phyloP scores from a whole-genome alignment of 176 grass and related monocot genomes.

The Oryza officinalis region DNA sequence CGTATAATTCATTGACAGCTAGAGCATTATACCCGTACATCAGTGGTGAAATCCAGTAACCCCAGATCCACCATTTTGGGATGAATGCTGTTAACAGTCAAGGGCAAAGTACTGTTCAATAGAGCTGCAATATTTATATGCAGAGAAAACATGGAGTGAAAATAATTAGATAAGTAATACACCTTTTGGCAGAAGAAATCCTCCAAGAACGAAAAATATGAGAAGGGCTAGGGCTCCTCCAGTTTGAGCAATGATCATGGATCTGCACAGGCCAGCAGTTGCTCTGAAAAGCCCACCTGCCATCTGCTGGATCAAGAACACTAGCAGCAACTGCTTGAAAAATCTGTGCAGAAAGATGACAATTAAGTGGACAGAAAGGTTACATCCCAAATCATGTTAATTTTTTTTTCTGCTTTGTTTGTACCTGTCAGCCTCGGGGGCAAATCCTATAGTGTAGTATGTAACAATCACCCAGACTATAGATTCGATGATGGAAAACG shows the following conservation, averaged over 20 bases:
- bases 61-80: conserved; percentile 99
- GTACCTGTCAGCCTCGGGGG: conserved; percentile 89
- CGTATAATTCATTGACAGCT: conserved; percentile 87
- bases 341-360: conserved; percentile 61
- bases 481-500: conserved; percentile 84
- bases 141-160: background rate
- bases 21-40: conserved; percentile 90
- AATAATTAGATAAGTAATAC: conserved; percentile 20
- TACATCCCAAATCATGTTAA: background rate
- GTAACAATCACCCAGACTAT: conserved; percentile 79
- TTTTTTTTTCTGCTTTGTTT: background rate
- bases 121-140: conserved; percentile 19
- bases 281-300: conserved; percentile 86
- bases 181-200: conserved; percentile 98
- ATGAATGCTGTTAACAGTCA: conserved; percentile 59
- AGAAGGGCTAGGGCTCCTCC: conserved; percentile 88
- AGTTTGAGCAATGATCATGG: conserved; percentile 93
- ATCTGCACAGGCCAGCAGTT: conserved; percentile 77
- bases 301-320: conserved; percentile 97
- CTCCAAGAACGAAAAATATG: conserved; percentile 85
- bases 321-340: conserved; percentile 92
- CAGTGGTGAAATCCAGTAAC: conserved; percentile 92
- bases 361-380: conserved; percentile 19
- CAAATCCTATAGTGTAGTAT: conserved; percentile 88
- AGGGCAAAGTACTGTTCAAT: conserved; percentile 31